Conservation (phyloP, 2,329 filamentous ascomycete genomes). For the Paraphoma chrysanthemicola region DNA sequence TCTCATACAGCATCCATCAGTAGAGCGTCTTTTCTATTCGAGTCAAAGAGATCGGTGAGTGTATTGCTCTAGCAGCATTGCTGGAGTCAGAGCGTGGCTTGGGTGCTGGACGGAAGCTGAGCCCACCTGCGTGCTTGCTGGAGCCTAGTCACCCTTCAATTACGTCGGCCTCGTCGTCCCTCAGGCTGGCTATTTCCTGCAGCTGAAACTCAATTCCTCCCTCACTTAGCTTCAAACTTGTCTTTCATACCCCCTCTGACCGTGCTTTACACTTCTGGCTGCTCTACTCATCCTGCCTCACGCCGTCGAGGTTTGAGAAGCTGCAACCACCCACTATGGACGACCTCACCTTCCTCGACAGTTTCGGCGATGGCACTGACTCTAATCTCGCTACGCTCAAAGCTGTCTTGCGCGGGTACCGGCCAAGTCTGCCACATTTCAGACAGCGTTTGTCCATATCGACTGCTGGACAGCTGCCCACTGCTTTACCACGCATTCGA, state of each 20-base stretch:
- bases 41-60: neutral
- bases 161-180: neutral
- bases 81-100: neutral
- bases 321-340: conserved; percentile 21
- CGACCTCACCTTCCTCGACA: conserved; percentile 31
- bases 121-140: conserved; percentile 1
- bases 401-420: conserved; percentile 34
- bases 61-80: neutral
- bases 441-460: conserved; percentile 36
- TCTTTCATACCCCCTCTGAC: neutral
- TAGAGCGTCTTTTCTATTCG: neutral
- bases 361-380: conserved; percentile 6
- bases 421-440: conserved; percentile 42
- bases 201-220: neutral
- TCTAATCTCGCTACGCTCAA: conserved; percentile 37
- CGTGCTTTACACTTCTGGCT: neutral
- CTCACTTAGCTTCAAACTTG: neutral
- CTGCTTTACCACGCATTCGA: conserved; percentile 52
- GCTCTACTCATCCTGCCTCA: conserved; percentile 2
- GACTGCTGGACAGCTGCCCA: conserved; percentile 46
- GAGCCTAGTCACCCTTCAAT: conserved; percentile 2
- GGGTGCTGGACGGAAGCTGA: neutral
- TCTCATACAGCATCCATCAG: neutral
- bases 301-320: neutral
- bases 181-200: neutral